phyloP scores from a whole-genome alignment of 495 filamentous ascomycete species.

The Bacidia gigantensis region DNA sequence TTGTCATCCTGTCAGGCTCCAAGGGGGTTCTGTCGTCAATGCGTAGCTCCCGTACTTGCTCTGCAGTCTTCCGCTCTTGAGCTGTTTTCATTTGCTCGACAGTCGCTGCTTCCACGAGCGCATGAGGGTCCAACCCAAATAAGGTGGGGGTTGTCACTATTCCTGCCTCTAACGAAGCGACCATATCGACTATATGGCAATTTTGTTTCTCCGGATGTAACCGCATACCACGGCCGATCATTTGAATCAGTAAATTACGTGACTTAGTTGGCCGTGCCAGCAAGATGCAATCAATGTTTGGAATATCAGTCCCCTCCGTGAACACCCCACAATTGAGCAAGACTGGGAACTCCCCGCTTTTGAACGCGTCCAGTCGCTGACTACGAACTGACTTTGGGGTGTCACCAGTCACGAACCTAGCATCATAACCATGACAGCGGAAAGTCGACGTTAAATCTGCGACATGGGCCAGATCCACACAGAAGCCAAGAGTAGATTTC shows the following conservation, averaged over 20 bases:
- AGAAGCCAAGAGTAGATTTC: conserved; percentile 85
- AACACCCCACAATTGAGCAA: conserved; percentile 93
- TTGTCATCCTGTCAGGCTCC: conserved; percentile 12
- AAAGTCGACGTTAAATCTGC: conserved; percentile 58
- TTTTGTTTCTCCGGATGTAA: conserved; percentile 66
- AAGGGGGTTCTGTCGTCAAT: conserved; percentile 2
- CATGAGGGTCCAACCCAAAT: conserved; percentile 82
- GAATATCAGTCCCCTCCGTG: conserved; percentile 94
- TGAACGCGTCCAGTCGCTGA: conserved; percentile 60
- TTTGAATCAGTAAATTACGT: conserved; percentile 82
- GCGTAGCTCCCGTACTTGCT: conserved; percentile 18
- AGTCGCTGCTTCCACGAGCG: conserved; percentile 51
- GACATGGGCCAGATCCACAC: conserved; percentile 77
- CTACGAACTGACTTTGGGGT: conserved; percentile 52
- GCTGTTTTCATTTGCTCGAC: conserved; percentile 41
- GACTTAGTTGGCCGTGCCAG: conserved; percentile 82
- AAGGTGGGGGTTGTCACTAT: conserved; percentile 83
- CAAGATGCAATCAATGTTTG: conserved; percentile 89
- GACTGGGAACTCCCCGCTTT: conserved; percentile 62
- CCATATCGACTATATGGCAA: conserved; percentile 96
- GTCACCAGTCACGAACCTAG: conserved; percentile 66
- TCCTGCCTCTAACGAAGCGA: conserved; percentile 63
- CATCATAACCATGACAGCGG: conserved; percentile 64
- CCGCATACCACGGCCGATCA: conserved; percentile 92
- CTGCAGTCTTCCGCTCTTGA: conserved; percentile 30